Conservation (phyloP, 73 alveolate species). For the Paramecium tetraurelia region DNA sequence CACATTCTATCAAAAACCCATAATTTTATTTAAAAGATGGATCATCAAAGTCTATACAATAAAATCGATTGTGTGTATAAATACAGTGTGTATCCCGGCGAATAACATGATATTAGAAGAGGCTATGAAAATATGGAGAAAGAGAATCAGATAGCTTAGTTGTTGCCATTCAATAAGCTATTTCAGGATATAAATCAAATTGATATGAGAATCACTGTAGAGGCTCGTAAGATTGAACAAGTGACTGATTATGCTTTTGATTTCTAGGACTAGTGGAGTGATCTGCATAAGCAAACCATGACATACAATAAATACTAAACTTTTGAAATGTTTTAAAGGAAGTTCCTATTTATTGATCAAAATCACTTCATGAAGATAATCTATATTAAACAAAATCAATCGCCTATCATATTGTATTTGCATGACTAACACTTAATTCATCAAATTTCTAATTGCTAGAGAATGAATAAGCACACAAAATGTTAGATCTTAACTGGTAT, state of each 20-base stretch:
- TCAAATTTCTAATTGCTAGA: conserved; percentile 6
- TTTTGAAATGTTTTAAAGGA: not conserved
- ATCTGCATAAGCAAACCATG: not conserved
- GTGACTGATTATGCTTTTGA: not conserved
- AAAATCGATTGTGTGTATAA: not conserved
- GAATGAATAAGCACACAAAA: not conserved
- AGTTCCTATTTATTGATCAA: not conserved
- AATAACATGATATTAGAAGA: not conserved
- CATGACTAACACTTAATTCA: not conserved
- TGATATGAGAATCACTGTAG: not conserved
- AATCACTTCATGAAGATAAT: not conserved
- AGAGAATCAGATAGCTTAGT: not conserved
- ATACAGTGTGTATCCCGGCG: conserved; percentile 25
- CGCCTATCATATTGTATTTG: not conserved
- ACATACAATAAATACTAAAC: not conserved
- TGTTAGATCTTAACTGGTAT: not conserved
- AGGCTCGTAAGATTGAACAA: not conserved
- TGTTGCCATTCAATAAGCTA: not conserved
- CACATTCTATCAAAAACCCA: conserved; percentile 30
- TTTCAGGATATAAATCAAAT: not conserved
- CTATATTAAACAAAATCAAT: not conserved
- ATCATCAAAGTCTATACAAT: conserved; percentile 37
- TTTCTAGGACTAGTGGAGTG: not conserved
- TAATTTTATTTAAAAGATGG: conserved; percentile 44
- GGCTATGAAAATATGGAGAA: not conserved